These are phyloP conservation scores for Clitopilus passeckerianus DNA, from an alignment of 768 basidiomycete species.

Conservation along the genomic window DNA sequence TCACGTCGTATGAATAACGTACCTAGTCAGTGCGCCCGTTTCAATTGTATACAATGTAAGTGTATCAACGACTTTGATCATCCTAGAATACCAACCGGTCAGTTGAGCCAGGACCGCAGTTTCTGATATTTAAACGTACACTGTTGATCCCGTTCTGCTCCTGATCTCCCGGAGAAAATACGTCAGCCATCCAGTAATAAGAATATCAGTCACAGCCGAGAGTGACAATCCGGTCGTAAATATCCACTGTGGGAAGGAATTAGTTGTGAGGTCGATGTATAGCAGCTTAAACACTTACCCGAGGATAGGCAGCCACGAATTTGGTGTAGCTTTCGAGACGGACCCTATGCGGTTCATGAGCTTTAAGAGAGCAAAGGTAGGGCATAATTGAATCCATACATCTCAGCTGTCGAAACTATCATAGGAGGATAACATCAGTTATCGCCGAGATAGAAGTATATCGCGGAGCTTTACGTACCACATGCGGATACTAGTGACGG, in stretches of 20 bases:
- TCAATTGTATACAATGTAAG: constrained; percentile 38
- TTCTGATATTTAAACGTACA: constrained; percentile 14
- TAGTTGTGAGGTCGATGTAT: not conserved
- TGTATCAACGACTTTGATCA: constrained; percentile 31
- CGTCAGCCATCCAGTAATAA: constrained; percentile 32
- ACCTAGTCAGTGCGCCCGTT: constrained; percentile 37
- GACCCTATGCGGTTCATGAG: constrained; percentile 7
- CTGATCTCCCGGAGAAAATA: constrained; percentile 28
- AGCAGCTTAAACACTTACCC: constrained; percentile 5
- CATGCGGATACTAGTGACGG: constrained; percentile 14
- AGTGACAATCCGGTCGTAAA: constrained; percentile 37
- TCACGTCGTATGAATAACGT: constrained; percentile 1
- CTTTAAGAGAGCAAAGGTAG: not conserved
- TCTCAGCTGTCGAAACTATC: constrained; percentile 18
- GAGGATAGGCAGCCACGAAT: constrained; percentile 11
- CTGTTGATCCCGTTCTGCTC: constrained; percentile 18
- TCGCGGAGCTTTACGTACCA: constrained; percentile 6
- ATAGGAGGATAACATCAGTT: not conserved
- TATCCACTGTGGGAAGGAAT: constrained; percentile 24
- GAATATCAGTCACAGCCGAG: constrained; percentile 31
- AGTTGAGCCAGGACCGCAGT: not conserved
- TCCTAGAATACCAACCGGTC: constrained; percentile 13
- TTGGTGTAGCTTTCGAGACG: constrained; percentile 7
- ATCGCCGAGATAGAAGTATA: not conserved
- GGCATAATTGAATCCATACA: constrained; percentile 5